Evolutionary conservation across 2,329 filamentous ascomycete genomes (phyloP), one percentile per base, ranked within the genome.

Genomic region (Colletotrichum neosansevieriae): DNA sequence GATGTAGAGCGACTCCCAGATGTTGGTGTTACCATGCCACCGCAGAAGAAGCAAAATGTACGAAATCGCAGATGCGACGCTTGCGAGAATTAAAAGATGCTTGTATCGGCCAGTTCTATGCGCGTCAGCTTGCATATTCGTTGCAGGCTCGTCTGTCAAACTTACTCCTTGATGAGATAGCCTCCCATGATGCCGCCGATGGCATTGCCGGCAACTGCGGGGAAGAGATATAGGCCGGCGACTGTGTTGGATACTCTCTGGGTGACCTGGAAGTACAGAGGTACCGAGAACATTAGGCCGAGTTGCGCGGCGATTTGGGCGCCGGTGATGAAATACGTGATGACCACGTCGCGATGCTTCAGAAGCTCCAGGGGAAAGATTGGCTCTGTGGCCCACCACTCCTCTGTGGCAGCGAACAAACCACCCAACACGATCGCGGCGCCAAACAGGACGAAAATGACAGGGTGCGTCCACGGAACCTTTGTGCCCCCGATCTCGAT

Each of bases 261-360:
- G 0, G 89, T 90, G 1, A 91, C 85, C 65, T 91, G 88, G 71
- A 93, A 93, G 77, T 93, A 93, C 0, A 93, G 77, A 0, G 91
- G 91, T 0, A 92, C 85, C 0, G 85, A 84, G 61, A 89, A 90
- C 86, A 92, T 89, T 2, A 70, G 69, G 6, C 69, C 69, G 2
- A 75, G 62, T 72, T 93, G 91, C 0, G 88, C 86, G 1, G 83
- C 82, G 0, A 81, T 78, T 70, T 91, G 89, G 0, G 86, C 77
- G 2, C 80, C 78, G 21, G 83, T 80, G 42, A 89, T 85, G 0
- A 85, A 66, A 65, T 87, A 88, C 0, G 85, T 83, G 1, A 84
- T 79, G 4, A 88, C 77, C 0, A 88, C 84, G 58, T 88, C 85
- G 50, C 82, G 79, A 15, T 85, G 79, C 5, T 74, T 75, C 13